These are phyloP conservation scores for Vitis hybrid DNA, from an alignment of 177 flowering plant genomes.

Conservation along the genomic window DNA sequence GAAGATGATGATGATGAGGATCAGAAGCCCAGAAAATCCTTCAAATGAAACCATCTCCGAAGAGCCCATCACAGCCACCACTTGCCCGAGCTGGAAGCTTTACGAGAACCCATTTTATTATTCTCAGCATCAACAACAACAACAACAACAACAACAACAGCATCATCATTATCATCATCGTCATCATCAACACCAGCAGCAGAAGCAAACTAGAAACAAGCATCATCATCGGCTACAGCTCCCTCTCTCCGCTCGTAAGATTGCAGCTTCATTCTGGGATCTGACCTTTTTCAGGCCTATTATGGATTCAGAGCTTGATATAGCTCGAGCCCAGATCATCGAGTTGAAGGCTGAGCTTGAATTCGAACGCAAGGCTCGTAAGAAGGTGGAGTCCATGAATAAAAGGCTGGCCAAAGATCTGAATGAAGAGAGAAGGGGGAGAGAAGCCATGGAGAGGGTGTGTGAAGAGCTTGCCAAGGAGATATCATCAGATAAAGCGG, in stretches of 20 bases:
- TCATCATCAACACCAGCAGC: too few species aligned
- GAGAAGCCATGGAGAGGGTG: conserved; percentile 46
- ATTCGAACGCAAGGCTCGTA: conserved; percentile 56
- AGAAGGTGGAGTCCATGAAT: conserved; percentile 53
- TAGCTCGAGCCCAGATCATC: conserved; percentile 46
- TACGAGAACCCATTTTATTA: conserved; percentile 73
- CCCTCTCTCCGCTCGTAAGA: conserved; percentile 45
- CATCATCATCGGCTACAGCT: conserved; percentile 30
- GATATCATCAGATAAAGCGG: conserved; percentile 34
- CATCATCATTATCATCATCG: neutral
- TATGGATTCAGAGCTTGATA: conserved; percentile 64
- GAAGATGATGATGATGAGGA: conserved; percentile 43
- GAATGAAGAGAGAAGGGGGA: conserved; percentile 50
- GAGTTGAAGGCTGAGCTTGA: conserved; percentile 67
- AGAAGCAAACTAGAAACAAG: conserved; percentile 1
- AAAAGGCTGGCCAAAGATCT: conserved; percentile 57
- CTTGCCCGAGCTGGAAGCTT: conserved; percentile 73
- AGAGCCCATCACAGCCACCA: conserved; percentile 34
- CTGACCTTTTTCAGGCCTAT: conserved; percentile 40
- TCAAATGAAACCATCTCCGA: conserved; percentile 16
- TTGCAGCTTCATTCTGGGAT: conserved; percentile 64
- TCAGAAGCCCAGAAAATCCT: conserved; percentile 30
- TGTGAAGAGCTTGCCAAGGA: conserved; percentile 59
- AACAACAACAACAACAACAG: conserved; percentile 11
- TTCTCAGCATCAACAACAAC: conserved; percentile 23